Evolutionary conservation across 805 yeast genomes (phyloP), one percentile per base, ranked within the genome.

Genomic region (Saturnispora silvae): DNA sequence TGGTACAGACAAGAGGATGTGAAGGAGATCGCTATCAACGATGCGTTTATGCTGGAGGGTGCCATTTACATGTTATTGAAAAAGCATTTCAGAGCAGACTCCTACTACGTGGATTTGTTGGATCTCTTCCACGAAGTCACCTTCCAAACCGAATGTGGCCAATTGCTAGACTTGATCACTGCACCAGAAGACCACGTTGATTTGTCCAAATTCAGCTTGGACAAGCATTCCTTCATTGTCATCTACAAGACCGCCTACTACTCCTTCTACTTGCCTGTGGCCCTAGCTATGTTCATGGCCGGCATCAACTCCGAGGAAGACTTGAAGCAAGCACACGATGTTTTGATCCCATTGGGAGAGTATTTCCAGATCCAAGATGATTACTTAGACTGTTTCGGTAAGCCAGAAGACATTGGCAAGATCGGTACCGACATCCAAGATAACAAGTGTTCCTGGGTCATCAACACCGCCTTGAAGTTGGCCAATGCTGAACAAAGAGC

Each of bases 351-450:
- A 40, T 72, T 92, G 49, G 99, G 99, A 42, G 96, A 92, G 61
- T 92, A 92, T 61, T 92, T 92, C 79, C 99, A 92, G 68, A 84
- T 92, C 50, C 98, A 92, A 66, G 99, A 92, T 58, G 99, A 92
- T 61, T 92, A 70, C 66, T 73, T 92, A 48, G 99, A 92, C 63
- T 84, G 96, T 61, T 92, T 84, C 56, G 99, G 98, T 47, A 85
- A 89, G 51, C 96, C 98, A 30, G 94, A 83, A 56, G 85, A 89
- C 54, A 92, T 87, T 55, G 99, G 99, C 45, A 92, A 92, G 70
- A 85, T 92, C 50, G 99, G 99, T 49, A 92, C 98, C 42, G 99
- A 92, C 60, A 92, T 92, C 56, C 82, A 82, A 65, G 99, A 92
- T 64, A 92, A 92, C 75, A 92, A 92, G 64, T 92, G 99, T 63